Evolutionary conservation across 116 monocot genomes (phyloP), one percentile per base, ranked within the genome.

Genomic region (Dioscorea cayenensis): DNA sequence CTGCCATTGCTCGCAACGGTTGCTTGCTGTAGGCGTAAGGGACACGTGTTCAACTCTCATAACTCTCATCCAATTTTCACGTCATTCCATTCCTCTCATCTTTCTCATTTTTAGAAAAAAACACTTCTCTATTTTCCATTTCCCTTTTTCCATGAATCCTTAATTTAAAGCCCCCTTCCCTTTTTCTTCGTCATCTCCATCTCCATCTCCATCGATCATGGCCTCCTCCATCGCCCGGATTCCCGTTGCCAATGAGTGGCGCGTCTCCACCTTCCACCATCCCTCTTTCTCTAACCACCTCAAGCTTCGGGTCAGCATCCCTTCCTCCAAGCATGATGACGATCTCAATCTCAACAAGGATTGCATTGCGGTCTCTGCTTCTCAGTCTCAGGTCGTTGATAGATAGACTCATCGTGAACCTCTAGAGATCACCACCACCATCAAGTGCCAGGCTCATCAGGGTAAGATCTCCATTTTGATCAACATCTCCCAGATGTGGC

Each of bases 401-500:
- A 73, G 80, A 6, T 91, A 87, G 87, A 82, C 83, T 19, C 80
- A 76, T 19, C 78, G 60, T 14, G 78, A 87, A 80, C 83, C 87
- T 28, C 74, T 71, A 2, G 75, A 75, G 28, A 80, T 82, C 77
- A 60, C 78, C 58, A 67, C 72, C 12, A 78, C 87, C 25, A 80
- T 82, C 35, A 75, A 87, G 68, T 78, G 85, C 23, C 77, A 78
- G 71, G 75, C 84, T 3, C 71, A 82, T 67, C 72, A 87, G 72
- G 85, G 81, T 63, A 87, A 87, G 80, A 66, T 82, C 13, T 87
- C 85, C 2, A 78, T 72, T 7, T 66, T 84, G 21, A 75, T 80
- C 60, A 75, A 68, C 37, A 71, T 69, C 38, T 51, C 72, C 9
- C 86, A 92, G 82, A 86, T 84, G 86, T 92, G 92, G 92, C 71